Evolutionary conservation across 345 rosid genomes (phyloP).

Genomic region (Moricandia arvensis): DNA sequence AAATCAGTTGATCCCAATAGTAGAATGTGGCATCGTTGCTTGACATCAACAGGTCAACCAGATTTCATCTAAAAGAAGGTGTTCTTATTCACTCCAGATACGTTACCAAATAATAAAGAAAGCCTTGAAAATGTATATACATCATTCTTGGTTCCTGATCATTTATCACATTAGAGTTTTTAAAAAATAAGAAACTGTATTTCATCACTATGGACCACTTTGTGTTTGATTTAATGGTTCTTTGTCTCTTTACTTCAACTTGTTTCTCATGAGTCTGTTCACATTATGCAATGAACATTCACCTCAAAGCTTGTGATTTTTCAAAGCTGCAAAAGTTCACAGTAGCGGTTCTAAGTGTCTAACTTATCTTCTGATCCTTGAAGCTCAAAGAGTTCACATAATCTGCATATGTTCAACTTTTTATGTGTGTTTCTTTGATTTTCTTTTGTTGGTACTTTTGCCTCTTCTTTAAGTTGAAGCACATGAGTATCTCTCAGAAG

Average conservation of each 20-base stretch:
- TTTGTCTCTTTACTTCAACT: not conserved
- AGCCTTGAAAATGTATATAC: conserved; percentile 18
- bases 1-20: conserved; percentile 91
- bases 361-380: not conserved
- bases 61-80: conserved; percentile 55
- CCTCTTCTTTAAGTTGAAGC: not conserved
- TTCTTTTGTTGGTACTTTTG: not conserved
- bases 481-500: not conserved
- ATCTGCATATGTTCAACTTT: not conserved
- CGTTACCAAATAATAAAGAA: not conserved
- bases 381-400: not conserved
- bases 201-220: not conserved
- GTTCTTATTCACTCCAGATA: not conserved
- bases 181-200: not conserved
- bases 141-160: conserved; percentile 25
- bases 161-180: not conserved
- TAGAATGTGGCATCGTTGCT: conserved; percentile 99
- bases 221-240: not conserved
- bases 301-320: not conserved
- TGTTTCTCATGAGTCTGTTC: not conserved
- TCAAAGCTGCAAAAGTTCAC: not conserved
- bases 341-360: not conserved
- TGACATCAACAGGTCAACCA: conserved; percentile 96
- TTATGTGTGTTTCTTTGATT: not conserved
- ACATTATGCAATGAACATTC: not conserved